Base-by-base conservation (phyloP, 2,329 filamentous ascomycete species). In the Arthroderma uncinatum region DNA sequence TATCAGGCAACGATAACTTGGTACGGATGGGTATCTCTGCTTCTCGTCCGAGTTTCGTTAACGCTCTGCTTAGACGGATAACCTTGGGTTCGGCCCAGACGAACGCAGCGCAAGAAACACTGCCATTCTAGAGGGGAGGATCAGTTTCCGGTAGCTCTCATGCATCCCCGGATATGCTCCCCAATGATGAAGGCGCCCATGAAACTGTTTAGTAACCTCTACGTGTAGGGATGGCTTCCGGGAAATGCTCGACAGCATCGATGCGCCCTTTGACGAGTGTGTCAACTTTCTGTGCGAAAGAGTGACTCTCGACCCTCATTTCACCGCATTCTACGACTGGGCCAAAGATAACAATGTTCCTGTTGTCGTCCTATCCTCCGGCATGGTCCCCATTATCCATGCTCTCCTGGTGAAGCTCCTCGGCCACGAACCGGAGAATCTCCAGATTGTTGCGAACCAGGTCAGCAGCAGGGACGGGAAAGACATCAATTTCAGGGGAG, bases 341-440 rank as follows among this genome's bases (percentile, higher is more conserved):
- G 82, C 86, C 33, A 80, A 83, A 61, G 78, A 79, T 62, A 84
- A 92, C 73, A 91, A 95, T 69, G 83, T 97, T 12, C 93, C 93
- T 25, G 86, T 96, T 61, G 90, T 97, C 19, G 87, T 98, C 21
- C 78, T 98, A 34, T 93, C 87, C 61, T 89, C 87, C 47, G 93
- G 93, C 62, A 97, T 98, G 93, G 80, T 84, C 64, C 92, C 92
- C 37, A 82, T 97, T 65, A 96, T 98, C 70, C 82, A 84, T 60
- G 89, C 87, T 14, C 78, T 97, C 62, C 78, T 98, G 59, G 81
- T 85, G 61, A 83, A 87, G 64, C 79, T 95, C 54, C 78, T 97
- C 2, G 92, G 91, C n/a, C 83, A 86, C 30, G 84, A 86, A 64
- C 82, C 83, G 34, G 78, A 82, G 52, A 81, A 91, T 67, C 86